Conservation (phyloP, 176 grass and related monocot species). For the Oryza nivara region DNA sequence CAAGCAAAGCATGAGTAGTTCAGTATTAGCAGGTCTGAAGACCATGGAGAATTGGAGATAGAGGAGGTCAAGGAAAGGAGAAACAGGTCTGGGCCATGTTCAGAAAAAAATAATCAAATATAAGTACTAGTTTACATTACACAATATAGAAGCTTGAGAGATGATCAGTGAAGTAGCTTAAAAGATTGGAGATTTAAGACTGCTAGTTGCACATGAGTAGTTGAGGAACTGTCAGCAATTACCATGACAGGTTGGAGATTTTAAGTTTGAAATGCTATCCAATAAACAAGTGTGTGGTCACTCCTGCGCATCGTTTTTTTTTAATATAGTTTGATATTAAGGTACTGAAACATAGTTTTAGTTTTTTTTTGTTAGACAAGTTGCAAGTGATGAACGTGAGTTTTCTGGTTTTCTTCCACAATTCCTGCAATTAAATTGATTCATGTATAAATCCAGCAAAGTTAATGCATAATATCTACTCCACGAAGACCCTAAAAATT, state of each 20-base stretch:
- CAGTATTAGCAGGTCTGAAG: neutral
- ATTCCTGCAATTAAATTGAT: too few species aligned
- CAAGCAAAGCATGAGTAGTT: neutral
- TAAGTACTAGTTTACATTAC: conserved; percentile 6
- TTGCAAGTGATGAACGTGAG: too few species aligned
- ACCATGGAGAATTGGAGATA: neutral
- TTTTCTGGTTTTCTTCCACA: too few species aligned
- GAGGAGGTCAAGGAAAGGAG: neutral
- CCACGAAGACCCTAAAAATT: neutral
- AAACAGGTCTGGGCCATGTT: conserved; percentile 10
- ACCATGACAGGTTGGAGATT: neutral
- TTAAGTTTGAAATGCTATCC: neutral
- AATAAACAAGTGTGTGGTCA: neutral
- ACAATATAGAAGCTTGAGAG: neutral
- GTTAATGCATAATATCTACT: neutral
- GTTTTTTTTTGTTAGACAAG: too few species aligned
- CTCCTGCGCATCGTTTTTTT: too few species aligned
- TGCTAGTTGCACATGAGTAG: neutral
- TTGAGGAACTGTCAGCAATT: conserved; percentile 15
- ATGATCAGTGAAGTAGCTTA: conserved; percentile 22
- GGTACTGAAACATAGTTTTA: too few species aligned
- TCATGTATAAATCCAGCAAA: too few species aligned
- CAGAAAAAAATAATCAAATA: neutral
- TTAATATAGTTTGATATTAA: too few species aligned
- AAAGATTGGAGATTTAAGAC: conserved; percentile 13